Base-by-base conservation (phyloP, 345 rosid species). In the Erucastrum elatum region DNA sequence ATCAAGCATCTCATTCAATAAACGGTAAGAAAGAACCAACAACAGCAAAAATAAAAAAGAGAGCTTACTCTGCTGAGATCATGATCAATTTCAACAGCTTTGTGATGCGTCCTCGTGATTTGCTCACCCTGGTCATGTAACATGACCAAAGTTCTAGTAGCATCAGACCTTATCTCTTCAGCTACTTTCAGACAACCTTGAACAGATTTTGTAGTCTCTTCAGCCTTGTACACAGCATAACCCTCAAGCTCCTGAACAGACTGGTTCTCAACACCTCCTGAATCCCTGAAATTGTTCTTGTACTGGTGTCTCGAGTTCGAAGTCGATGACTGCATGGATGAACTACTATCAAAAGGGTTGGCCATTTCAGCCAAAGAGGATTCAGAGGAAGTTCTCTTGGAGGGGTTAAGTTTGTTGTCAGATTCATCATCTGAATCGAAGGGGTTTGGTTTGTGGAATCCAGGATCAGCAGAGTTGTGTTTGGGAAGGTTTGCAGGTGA, bases 101-200 rank as follows among this genome's bases (percentile, higher is more conserved):
- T 67, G 3, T 83, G 69, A 68, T 96, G 98, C 30, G 92, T 84
- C 87, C 87, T 86, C 35, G 87, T 89, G 83, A 91, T 93, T 75
- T 91, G 97, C 81, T 93, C 96, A 12, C 97, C 96, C 84, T 96
- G 99, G 6, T 91, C 86, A 71, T 96, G 97, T 80, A 96, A 82
- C 76, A 85, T 87, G 59, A 88, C 79, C 88, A 96, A 78, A 68
- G 99, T 96, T 46, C 84, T 85, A 0, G 94, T 87, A 58, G 93
- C 99, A 27, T 87, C 91, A 55, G 86, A 89, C 82, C 98, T 91
- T 26, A 96, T 96, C 31, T 88, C 98, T 78, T 90, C 93, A 0
- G 98, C 99, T 44, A 96, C 91, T 84, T 91, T 96, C 44, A 96
- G 68, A 86, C 96, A 91, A 76, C 86, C 85, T 8, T 93, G 84